phyloP scores from a whole-genome alignment of 2,329 filamentous ascomycete species.

The Scedosporium aurantiacum region DNA sequence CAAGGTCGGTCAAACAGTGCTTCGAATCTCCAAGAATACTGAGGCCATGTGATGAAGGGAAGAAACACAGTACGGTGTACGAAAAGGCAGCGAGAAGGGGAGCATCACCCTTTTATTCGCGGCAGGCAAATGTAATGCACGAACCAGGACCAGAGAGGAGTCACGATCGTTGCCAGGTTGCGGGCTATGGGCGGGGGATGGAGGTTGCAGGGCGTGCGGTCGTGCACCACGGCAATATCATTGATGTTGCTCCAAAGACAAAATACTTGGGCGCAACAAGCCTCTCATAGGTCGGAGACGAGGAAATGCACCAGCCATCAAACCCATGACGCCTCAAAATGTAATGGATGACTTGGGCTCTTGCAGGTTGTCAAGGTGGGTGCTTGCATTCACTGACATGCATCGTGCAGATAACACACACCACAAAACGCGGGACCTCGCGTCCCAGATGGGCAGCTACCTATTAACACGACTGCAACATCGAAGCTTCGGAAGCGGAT shows the following conservation, averaged over 20 bases:
- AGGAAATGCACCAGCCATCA: not conserved
- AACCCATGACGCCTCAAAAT: not conserved
- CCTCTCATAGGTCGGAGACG: not conserved
- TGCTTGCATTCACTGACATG: slow-evolving; percentile 1
- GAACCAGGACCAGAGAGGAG: not conserved
- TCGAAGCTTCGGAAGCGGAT: no score
- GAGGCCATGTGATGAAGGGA: not conserved
- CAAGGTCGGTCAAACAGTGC: not conserved
- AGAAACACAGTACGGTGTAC: not conserved
- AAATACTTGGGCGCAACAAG: not conserved
- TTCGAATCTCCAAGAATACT: not conserved
- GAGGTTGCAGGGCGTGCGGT: not conserved
- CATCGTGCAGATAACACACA: not conserved
- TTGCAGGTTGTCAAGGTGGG: not conserved
- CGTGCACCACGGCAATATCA: not conserved
- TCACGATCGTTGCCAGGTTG: not conserved
- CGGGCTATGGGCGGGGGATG: not conserved
- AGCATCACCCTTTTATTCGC: not conserved
- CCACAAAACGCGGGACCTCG: not conserved
- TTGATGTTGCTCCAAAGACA: not conserved
- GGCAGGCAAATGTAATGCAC: not conserved
- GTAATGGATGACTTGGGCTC: not conserved
- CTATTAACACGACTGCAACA: not conserved
- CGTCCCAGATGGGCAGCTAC: not conserved
- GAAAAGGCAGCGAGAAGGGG: not conserved